phyloP scores from a whole-genome alignment of 1,284 basidiomycete genomes.

The Hymenochaete sp. region DNA sequence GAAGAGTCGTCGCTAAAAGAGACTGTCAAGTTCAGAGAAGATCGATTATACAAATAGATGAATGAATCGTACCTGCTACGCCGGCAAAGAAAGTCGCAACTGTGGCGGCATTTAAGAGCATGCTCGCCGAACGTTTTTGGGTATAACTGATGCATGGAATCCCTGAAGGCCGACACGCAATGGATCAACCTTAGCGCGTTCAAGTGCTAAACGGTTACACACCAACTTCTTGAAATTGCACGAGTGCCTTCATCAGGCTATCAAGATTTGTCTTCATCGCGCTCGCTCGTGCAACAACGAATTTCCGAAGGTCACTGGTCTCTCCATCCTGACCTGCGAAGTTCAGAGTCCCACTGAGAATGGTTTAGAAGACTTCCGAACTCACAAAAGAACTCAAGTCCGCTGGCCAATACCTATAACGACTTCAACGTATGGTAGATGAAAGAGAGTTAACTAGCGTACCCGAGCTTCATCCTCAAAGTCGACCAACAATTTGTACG shows the following conservation, averaged over 20 bases:
- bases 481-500: slow-evolving; percentile 3
- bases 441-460: background rate
- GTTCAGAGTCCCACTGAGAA: background rate
- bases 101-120: slow-evolving; percentile 12
- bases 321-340: slow-evolving; percentile 11
- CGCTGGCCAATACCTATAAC: slow-evolving; percentile 8
- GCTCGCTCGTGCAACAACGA: slow-evolving; percentile 11
- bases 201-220: background rate
- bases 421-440: background rate
- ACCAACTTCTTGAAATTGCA: slow-evolving; percentile 13
- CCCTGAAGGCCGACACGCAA: background rate
- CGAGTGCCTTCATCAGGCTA: slow-evolving; percentile 5
- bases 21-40: background rate
- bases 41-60: background rate
- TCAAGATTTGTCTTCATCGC: slow-evolving; percentile 7
- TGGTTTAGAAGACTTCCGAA: background rate
- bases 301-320: slow-evolving; percentile 12
- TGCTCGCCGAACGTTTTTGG: slow-evolving; percentile 15
- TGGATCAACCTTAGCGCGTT: background rate
- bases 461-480: slow-evolving; percentile 13
- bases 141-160: slow-evolving; percentile 16
- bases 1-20: slow-evolving; percentile 12
- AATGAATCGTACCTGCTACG: slow-evolving; percentile 6
- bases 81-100: slow-evolving; percentile 16
- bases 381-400: slow-evolving; percentile 14